phyloP scores from a whole-genome alignment of 768 basidiomycete genomes.

The Pleurotus ostreatus region DNA sequence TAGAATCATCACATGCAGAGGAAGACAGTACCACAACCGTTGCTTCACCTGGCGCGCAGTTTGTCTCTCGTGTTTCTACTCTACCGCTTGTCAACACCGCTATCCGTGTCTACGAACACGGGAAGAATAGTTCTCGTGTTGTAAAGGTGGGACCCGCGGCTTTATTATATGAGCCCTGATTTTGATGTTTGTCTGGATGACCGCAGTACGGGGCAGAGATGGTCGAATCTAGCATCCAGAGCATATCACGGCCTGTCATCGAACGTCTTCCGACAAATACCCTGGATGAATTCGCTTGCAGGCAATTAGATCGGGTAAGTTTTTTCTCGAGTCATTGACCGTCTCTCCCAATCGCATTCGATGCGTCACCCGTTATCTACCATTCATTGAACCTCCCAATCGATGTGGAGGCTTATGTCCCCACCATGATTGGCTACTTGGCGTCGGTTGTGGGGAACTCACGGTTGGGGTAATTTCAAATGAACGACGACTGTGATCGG shows the following conservation, averaged over 20 bases:
- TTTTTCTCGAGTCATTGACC: constrained; percentile 13
- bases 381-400: no score
- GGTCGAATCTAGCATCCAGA: constrained; percentile 80
- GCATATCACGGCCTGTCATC: constrained; percentile 78
- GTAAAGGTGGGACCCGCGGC: constrained; percentile 58
- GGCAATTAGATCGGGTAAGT: constrained; percentile 80
- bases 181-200: not conserved
- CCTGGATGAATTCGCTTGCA: constrained; percentile 84
- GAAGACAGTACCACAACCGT: constrained; percentile 5
- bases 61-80: constrained; percentile 54
- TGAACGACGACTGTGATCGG: no score
- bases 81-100: constrained; percentile 74
- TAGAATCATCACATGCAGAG: constrained; percentile 9
- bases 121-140: constrained; percentile 78
- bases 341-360: not conserved
- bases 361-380: no score
- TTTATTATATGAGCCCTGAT: not conserved
- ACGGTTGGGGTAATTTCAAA: no score
- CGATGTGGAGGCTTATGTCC: no score
- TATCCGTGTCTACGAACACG: constrained; percentile 72
- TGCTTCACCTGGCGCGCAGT: constrained; percentile 23
- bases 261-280: constrained; percentile 72
- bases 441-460: no score
- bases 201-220: constrained; percentile 80
- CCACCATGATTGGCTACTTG: no score